These are phyloP conservation scores for Fusarium sp. DNA, from an alignment of 2,329 filamentous ascomycete genomes.

Conservation along the genomic window DNA sequence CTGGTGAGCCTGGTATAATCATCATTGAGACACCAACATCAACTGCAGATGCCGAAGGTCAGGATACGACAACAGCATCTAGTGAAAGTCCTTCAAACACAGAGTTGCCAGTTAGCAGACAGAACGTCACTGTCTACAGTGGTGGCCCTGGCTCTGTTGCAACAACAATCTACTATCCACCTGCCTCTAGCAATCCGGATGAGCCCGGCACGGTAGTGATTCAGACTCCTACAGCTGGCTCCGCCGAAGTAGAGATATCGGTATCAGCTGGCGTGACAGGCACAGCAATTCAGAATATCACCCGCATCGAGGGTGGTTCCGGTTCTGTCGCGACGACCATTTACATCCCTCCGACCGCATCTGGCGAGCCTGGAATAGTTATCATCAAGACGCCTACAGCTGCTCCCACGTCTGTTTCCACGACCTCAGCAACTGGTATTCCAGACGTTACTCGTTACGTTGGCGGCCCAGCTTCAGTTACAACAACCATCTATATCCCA, in stretches of 20 bases:
- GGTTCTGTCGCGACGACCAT: background rate
- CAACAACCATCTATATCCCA: background rate
- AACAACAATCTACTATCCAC: conserved; percentile 9
- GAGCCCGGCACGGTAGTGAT: conserved; percentile 4
- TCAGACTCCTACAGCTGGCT: conserved; percentile 5
- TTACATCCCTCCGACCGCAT: background rate
- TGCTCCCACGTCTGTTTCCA: too few relatives aligned
- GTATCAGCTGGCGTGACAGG: background rate
- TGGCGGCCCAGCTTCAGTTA: background rate
- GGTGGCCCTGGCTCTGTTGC: background rate
- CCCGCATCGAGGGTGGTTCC: background rate
- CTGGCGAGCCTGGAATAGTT: background rate
- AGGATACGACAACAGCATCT: background rate
- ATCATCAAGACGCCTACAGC: conserved; percentile 15
- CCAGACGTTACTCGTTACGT: background rate
- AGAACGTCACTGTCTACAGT: conserved; percentile 3
- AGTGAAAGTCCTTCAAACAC: background rate
- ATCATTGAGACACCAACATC: conserved; percentile 14
- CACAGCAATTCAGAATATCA: conserved; percentile 1
- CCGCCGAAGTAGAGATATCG: background rate
- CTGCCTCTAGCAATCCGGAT: background rate
- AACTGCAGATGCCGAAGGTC: too few relatives aligned
- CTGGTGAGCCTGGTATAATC: background rate
- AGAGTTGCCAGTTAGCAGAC: background rate
- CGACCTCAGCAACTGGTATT: too few relatives aligned